These are phyloP conservation scores for Groenewaldozyma salmanticensis DNA, from an alignment of 805 yeast genomes.

Conservation along the genomic window DNA sequence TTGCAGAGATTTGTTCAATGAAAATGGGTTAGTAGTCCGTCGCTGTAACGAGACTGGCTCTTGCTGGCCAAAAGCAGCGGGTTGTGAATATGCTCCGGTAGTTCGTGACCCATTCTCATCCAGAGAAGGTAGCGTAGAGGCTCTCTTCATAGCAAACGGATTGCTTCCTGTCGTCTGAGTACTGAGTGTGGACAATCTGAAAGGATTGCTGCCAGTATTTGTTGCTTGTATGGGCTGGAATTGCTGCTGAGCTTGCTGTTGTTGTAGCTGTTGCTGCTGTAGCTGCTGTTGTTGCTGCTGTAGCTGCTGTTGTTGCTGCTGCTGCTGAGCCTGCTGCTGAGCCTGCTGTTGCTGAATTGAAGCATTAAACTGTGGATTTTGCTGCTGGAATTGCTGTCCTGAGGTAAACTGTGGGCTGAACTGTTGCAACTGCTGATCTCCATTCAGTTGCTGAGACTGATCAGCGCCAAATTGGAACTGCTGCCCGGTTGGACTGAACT, in stretches of 20 bases:
- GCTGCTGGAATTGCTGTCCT: not conserved
- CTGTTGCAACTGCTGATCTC: slow-evolving; percentile 1
- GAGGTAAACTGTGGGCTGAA: not conserved
- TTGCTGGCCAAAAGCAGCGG: not conserved
- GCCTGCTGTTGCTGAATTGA: slow-evolving; percentile 13
- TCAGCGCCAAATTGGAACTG: too few relatives aligned
- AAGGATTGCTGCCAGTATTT: slow-evolving; percentile 17
- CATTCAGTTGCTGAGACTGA: slow-evolving; percentile 6
- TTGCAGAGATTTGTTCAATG: slow-evolving; percentile 7
- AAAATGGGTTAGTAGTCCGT: slow-evolving; percentile 39
- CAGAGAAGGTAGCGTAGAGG: slow-evolving; percentile 11
- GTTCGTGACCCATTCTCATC: slow-evolving; percentile 17
- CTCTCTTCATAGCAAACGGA: slow-evolving; percentile 14
- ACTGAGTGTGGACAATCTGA: slow-evolving; percentile 12
- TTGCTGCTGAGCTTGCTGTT: slow-evolving; percentile 15
- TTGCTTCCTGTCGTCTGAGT: slow-evolving; percentile 7
- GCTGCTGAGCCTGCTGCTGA: slow-evolving; percentile 14
- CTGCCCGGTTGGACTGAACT: too few relatives aligned
- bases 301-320: slow-evolving; percentile 16
- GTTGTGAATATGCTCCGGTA: slow-evolving; percentile 8
- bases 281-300: slow-evolving; percentile 19
- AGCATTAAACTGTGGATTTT: not conserved
- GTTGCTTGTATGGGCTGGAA: slow-evolving; percentile 12
- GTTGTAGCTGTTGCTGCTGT: slow-evolving; percentile 10
- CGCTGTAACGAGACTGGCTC: slow-evolving; percentile 18